phyloP scores from a whole-genome alignment of 1,284 basidiomycete genomes.

The Mixia osmundae region DNA sequence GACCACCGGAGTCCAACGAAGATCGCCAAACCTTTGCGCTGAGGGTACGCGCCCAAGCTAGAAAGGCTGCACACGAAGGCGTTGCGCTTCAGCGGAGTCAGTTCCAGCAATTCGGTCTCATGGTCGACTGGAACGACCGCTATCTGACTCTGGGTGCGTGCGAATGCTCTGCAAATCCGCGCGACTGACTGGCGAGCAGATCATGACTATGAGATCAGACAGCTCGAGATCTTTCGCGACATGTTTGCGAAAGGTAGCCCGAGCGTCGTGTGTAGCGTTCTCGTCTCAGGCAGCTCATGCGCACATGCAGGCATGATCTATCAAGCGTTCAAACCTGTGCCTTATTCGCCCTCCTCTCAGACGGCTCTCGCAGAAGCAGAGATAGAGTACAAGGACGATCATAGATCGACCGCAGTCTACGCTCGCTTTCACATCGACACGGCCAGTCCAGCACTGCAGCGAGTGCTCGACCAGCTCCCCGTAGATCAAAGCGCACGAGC shows the following conservation, averaged over 20 bases:
- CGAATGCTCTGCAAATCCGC: no score
- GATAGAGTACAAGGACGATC: conserved; percentile 68
- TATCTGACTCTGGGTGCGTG: conserved; percentile 65
- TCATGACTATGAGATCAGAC: no score
- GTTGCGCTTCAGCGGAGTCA: conserved; percentile 55
- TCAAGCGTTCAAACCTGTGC: conserved; percentile 66
- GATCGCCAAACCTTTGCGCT: conserved; percentile 23
- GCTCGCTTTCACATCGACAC: conserved; percentile 62
- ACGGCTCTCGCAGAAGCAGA: conserved; percentile 94
- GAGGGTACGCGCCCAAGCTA: conserved; percentile 48
- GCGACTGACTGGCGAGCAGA: no score
- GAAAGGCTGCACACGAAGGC: conserved; percentile 46
- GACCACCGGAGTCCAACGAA: no score
- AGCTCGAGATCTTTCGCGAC: no score
- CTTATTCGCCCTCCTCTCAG: conserved; percentile 83
- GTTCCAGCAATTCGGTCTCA: conserved; percentile 61
- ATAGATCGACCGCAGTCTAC: conserved; percentile 68
- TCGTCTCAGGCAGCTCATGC: no score
- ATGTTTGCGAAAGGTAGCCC: no score
- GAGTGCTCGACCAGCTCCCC: conserved; percentile 8
- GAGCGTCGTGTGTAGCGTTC: no score
- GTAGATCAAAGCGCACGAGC: conserved; percentile 21
- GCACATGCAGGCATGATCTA: conserved; percentile 44
- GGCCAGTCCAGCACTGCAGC: conserved; percentile 2
- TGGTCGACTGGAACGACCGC: conserved; percentile 64